Conservation (phyloP, 2,329 filamentous ascomycete species). For the Aspergillus costaricaensis region DNA sequence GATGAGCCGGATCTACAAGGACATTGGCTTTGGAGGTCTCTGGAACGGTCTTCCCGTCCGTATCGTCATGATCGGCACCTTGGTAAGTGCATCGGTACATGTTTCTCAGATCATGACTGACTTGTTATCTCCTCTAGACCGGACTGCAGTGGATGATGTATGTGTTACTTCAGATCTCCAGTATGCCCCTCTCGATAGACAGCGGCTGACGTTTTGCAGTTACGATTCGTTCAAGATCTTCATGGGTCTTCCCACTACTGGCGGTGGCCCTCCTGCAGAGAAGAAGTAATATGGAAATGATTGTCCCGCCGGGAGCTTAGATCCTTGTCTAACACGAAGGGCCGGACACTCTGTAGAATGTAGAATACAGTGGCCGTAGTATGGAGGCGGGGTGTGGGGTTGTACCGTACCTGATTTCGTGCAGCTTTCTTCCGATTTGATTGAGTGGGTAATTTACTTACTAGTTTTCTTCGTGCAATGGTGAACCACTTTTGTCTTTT, state of each 20-base stretch:
- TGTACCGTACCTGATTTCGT: slow-evolving; percentile 10
- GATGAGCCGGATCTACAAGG: slow-evolving; percentile 77
- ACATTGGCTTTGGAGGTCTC: slow-evolving; percentile 83
- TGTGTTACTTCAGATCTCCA: slow-evolving; percentile 41
- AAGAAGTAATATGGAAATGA: slow-evolving; percentile 23
- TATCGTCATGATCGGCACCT: slow-evolving; percentile 85
- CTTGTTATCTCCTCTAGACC: slow-evolving; percentile 48
- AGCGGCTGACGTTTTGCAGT: slow-evolving; percentile 33
- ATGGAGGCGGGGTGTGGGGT: neutral
- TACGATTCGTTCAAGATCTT: slow-evolving; percentile 84
- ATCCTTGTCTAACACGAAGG: neutral
- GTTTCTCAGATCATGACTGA: slow-evolving; percentile 20
- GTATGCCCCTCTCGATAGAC: neutral
- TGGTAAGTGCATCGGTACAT: slow-evolving; percentile 41
- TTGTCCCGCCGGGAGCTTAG: neutral
- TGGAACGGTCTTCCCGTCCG: slow-evolving; percentile 87
- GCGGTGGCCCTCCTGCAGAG: slow-evolving; percentile 60
- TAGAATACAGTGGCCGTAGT: neutral
- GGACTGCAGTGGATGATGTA: slow-evolving; percentile 95
- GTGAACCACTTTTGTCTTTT: too few relatives aligned
- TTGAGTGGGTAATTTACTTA: neutral
- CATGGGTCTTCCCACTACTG: slow-evolving; percentile 83
- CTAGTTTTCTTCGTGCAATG: too few relatives aligned
- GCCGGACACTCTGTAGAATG: neutral
- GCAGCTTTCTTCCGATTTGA: neutral